Conservation (phyloP, 768 basidiomycete genomes). For the Sarcomyxa edulis region DNA sequence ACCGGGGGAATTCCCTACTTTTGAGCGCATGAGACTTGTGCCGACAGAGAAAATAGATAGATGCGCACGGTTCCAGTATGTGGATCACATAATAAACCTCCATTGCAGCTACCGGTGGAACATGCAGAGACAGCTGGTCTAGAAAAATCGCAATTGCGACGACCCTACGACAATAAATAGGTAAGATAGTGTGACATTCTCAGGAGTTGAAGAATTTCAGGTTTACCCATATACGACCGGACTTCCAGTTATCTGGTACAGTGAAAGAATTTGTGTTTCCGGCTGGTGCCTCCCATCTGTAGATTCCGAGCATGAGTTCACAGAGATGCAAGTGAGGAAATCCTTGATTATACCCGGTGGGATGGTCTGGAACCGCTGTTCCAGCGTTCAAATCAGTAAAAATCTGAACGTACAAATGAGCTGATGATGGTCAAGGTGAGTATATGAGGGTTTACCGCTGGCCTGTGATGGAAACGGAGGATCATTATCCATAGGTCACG, state of each 20-base stretch:
- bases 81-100: slow-evolving; percentile 55
- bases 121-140: slow-evolving; percentile 57
- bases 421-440: neutral
- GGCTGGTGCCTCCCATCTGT: slow-evolving; percentile 25
- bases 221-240: slow-evolving; percentile 33
- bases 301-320: neutral
- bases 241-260: slow-evolving; percentile 49
- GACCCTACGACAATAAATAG: slow-evolving; percentile 34
- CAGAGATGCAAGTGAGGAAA: slow-evolving; percentile 2
- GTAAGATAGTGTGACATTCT: no score
- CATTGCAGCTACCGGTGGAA: slow-evolving; percentile 62
- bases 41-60: neutral
- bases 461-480: slow-evolving; percentile 26
- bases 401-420: slow-evolving; percentile 18
- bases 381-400: slow-evolving; percentile 42
- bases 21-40: neutral
- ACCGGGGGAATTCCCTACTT: slow-evolving; percentile 58
- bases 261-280: slow-evolving; percentile 25
- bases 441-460: slow-evolving; percentile 27
- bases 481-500: neutral
- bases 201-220: neutral
- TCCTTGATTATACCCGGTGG: slow-evolving; percentile 30
- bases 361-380: slow-evolving; percentile 23
- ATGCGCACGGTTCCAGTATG: slow-evolving; percentile 41
- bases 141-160: slow-evolving; percentile 59